Evolutionary conservation across 2,329 filamentous ascomycete species (phyloP).

Genomic region (Trichoderma sp.): DNA sequence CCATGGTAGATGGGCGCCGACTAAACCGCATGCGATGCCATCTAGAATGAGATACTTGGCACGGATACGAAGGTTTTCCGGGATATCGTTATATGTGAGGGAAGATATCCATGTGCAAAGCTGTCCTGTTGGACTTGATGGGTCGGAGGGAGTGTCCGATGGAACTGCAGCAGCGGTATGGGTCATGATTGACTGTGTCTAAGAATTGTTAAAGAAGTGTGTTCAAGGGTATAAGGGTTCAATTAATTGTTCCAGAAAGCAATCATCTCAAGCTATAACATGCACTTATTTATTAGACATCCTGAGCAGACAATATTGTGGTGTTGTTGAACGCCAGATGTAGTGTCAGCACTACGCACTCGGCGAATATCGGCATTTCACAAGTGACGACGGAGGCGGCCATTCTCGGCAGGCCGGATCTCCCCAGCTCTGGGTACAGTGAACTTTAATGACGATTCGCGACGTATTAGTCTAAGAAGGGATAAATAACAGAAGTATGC

Average conservation of each 20-base stretch:
- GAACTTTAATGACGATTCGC: background rate
- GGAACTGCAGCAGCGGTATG: background rate
- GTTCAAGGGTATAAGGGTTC: background rate
- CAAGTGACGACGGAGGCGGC: background rate
- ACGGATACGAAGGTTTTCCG: conserved; percentile 31
- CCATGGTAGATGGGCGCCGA: conserved; percentile 42
- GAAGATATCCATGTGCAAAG: conserved; percentile 33
- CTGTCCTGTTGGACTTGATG: conserved; percentile 10
- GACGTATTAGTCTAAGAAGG: background rate
- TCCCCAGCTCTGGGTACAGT: background rate
- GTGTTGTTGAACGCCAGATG: background rate
- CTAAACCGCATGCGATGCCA: conserved; percentile 40
- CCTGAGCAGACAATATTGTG: background rate
- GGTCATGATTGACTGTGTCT: background rate
- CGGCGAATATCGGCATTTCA: background rate
- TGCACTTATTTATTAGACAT: background rate
- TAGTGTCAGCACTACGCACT: background rate
- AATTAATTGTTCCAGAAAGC: background rate
- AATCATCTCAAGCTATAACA: background rate
- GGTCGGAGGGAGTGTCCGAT: background rate
- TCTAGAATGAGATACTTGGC: conserved; percentile 45
- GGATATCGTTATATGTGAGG: conserved; percentile 31
- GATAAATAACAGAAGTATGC: background rate
- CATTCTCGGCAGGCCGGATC: background rate
- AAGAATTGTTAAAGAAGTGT: background rate